A percentile compares a stretch with the other conserved stretches of the same genome.
These are phyloP conservation scores for Boechera stricta DNA, from an alignment of 345 rosid species.

Conservation along the genomic window DNA sequence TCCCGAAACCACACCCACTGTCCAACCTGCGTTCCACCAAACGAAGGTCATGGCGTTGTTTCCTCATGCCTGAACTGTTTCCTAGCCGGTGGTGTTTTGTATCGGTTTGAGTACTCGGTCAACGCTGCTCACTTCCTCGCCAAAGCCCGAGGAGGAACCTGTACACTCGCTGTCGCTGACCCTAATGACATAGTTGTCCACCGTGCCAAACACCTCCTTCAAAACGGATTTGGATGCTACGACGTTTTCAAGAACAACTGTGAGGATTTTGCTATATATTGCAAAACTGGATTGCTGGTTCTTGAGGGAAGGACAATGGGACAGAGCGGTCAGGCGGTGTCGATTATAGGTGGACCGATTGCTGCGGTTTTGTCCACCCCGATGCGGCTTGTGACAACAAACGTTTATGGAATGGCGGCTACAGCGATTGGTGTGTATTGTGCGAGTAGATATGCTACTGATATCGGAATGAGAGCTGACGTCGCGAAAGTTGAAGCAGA, in stretches of 20 bases:
- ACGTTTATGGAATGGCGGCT: slow-evolving; percentile 83
- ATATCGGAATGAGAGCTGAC: slow-evolving; percentile 82
- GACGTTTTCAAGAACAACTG: slow-evolving; percentile 83
- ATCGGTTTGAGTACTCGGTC: slow-evolving; percentile 81
- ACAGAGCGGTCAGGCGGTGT: slow-evolving; percentile 86
- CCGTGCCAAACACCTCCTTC: slow-evolving; percentile 76
- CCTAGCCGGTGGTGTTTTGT: slow-evolving; percentile 80
- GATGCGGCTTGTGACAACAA: slow-evolving; percentile 73
- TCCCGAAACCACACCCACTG: slow-evolving; percentile 59
- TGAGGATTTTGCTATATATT: slow-evolving; percentile 83
- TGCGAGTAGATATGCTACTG: slow-evolving; percentile 81
- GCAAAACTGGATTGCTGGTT: slow-evolving; percentile 81
- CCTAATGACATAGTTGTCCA: slow-evolving; percentile 58
- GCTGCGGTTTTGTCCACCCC: slow-evolving; percentile 80
- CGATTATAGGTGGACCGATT: slow-evolving; percentile 78
- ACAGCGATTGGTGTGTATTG: slow-evolving; percentile 82
- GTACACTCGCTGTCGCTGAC: slow-evolving; percentile 81
- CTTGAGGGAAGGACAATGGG: slow-evolving; percentile 63
- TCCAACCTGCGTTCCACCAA: slow-evolving; percentile 62
- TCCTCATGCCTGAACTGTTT: slow-evolving; percentile 88
- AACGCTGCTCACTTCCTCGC: slow-evolving; percentile 76
- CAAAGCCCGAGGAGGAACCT: slow-evolving; percentile 92
- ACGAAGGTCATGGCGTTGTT: slow-evolving; percentile 68
- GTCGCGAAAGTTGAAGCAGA: slow-evolving; percentile 75
- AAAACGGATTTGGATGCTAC: slow-evolving; percentile 87